Evolutionary conservation across 495 filamentous ascomycete species (phyloP).

Genomic region (Cladorrhinum samala): DNA sequence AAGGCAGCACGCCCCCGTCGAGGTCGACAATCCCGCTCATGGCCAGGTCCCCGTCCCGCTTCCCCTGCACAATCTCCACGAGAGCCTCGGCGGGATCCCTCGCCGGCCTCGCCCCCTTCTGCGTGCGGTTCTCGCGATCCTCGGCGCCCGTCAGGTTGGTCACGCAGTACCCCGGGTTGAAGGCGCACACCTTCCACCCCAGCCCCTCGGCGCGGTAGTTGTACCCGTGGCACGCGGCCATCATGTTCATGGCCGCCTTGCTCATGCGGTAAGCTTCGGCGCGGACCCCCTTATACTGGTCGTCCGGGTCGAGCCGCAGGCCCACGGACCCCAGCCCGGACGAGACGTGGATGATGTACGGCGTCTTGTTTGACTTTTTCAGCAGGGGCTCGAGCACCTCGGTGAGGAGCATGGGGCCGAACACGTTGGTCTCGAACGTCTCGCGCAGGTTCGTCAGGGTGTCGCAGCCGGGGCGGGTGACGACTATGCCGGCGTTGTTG

Average conservation of each 20-base stretch:
- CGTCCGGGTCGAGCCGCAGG: slow-evolving; percentile 17
- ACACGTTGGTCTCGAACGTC: slow-evolving; percentile 47
- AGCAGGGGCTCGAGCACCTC: slow-evolving; percentile 41
- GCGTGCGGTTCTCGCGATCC: slow-evolving; percentile 23
- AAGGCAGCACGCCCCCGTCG: slow-evolving; percentile 31
- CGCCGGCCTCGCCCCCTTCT: slow-evolving; percentile 31
- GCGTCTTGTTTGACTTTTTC: slow-evolving; percentile 28
- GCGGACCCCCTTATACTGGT: slow-evolving; percentile 15
- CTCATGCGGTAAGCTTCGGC: slow-evolving; percentile 44
- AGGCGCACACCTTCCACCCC: slow-evolving; percentile 39
- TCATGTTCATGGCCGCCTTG: slow-evolving; percentile 59
- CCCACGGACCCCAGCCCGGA: slow-evolving; percentile 28
- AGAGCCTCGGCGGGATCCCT: slow-evolving; percentile 33
- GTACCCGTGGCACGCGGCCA: slow-evolving; percentile 49
- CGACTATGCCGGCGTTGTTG: slow-evolving; percentile 43
- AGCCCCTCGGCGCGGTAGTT: slow-evolving; percentile 47
- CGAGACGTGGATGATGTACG: slow-evolving; percentile 43
- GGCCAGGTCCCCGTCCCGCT: slow-evolving; percentile 29
- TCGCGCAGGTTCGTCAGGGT: slow-evolving; percentile 23
- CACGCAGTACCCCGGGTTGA: slow-evolving; percentile 48
- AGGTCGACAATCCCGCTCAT: slow-evolving; percentile 37
- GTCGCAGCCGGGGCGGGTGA: slow-evolving; percentile 15
- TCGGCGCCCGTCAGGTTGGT: slow-evolving; percentile 40
- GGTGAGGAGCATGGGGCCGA: slow-evolving; percentile 41
- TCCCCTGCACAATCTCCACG: slow-evolving; percentile 35